Evolutionary conservation across 345 rosid genomes (phyloP), one percentile per base, ranked within the genome.

Genomic region (Hevea brasiliensis): DNA sequence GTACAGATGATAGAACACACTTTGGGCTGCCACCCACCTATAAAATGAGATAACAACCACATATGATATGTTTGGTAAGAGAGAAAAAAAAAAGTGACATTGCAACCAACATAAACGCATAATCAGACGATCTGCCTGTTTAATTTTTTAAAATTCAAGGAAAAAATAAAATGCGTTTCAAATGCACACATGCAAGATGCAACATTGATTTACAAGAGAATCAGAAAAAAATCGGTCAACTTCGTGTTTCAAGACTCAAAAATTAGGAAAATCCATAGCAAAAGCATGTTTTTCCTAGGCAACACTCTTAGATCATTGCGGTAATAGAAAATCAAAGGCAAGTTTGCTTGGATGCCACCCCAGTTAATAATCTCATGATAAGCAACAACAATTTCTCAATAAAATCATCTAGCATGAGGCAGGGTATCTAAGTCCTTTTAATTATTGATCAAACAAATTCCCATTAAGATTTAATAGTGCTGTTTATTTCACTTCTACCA

Each of bases 1-100:
- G 93, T 96, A 96, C 60, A 96, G 96, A 79, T 96, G 99, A 78
- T 93, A 96, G 93, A 96, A 96, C 76, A 96, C 89, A 64, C 99
- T 96, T 81, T 96, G 99, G 2, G 99, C 99, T 10, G 73, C 96
- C 78, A 93, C 76, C 99, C 99, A 96, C 95, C 99, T 96, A 65
- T 11, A 37, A 37, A 6, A 55, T 1, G 61, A 61, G 21, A 68
- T 47, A n/a, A 21, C 20, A 76, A 24, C 65, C 79, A 64, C 70
- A 13, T 13, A 29, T 61, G 8, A 75, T 53, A 37, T 0, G 67
- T 74, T 74, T 1, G 74, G 74, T 12, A 35, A 10, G 59, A 57
- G 4, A n/a, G 53, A 29, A 23, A 9, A 68, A 58, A 7, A 40
- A 2, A 5, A 56, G 29, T 12, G 65, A 42, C 40, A 53, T 24